Conservation (phyloP, 306 rosid species). For the Calophaca sinica region DNA sequence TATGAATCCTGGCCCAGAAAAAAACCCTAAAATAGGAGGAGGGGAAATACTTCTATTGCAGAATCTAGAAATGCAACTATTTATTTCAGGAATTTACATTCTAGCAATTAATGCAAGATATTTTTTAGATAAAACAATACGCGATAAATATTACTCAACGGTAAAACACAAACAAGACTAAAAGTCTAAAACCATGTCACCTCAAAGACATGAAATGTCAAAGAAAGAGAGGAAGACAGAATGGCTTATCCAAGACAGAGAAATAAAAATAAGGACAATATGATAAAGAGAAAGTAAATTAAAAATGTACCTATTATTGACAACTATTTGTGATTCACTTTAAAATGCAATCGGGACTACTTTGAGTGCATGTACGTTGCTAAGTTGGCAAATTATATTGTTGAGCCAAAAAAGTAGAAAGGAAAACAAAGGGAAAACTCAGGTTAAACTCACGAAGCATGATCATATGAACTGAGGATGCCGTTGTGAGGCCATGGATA, state of each 20-base stretch:
- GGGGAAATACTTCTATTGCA: not conserved
- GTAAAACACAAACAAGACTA: slow-evolving; percentile 8
- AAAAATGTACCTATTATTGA: slow-evolving; percentile 12
- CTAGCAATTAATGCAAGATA: not conserved
- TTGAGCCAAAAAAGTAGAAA: not conserved
- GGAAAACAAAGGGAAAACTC: not conserved
- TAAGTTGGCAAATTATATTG: slow-evolving; percentile 4
- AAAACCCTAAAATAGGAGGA: not conserved
- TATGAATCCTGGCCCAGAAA: slow-evolving; percentile 3
- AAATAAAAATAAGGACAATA: not conserved
- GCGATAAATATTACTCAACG: not conserved
- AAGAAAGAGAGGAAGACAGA: not conserved
- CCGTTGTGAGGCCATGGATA: slow-evolving; percentile 99
- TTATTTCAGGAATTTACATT: slow-evolving; percentile 26
- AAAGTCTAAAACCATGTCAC: slow-evolving; percentile 10
- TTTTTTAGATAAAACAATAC: slow-evolving; percentile 21
- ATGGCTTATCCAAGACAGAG: not conserved
- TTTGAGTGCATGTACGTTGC: slow-evolving; percentile 2
- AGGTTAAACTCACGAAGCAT: slow-evolving; percentile 79
- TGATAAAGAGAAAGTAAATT: not conserved
- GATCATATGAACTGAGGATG: slow-evolving; percentile 97
- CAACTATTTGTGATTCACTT: slow-evolving; percentile 20
- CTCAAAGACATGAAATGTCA: slow-evolving; percentile 17
- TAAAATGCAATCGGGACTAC: slow-evolving; percentile 20
- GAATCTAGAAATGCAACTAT: not conserved